Conservation (phyloP, 192 early-diverging fungal genomes). For the Coemansia furcata region DNA sequence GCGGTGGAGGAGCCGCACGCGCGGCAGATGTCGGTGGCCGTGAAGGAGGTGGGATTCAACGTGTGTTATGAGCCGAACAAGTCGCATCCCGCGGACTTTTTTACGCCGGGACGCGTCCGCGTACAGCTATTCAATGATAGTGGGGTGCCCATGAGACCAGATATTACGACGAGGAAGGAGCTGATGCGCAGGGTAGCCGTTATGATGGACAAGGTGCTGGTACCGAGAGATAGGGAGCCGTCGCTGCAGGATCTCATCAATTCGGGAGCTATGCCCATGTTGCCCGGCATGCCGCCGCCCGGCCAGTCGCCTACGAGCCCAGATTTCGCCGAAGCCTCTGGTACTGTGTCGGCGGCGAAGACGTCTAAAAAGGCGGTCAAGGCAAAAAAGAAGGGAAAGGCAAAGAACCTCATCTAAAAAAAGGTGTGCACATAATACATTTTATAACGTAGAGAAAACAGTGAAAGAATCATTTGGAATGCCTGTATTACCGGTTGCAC, state of each 20-base stretch:
- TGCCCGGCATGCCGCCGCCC: constrained; percentile 36
- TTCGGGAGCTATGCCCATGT: constrained; percentile 35
- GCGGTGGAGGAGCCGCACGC: constrained; percentile 61
- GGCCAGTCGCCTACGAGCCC: background rate
- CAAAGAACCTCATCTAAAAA: constrained; percentile 22
- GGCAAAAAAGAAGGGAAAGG: constrained; percentile 45
- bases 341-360: background rate
- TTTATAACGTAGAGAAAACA: background rate
- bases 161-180: constrained; percentile 57
- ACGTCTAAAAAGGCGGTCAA: constrained; percentile 37
- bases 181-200: constrained; percentile 23
- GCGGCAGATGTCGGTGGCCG: constrained; percentile 63
- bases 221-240: constrained; percentile 43
- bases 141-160: constrained; percentile 42
- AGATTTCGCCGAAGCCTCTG: background rate
- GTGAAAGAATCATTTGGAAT: background rate
- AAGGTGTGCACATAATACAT: background rate
- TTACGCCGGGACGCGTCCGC: constrained; percentile 66
- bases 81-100: constrained; percentile 68
- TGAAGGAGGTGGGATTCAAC: constrained; percentile 57
- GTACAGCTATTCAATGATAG: constrained; percentile 57
- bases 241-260: constrained; percentile 44
- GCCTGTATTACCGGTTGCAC: constrained; percentile 26
- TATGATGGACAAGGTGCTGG: constrained; percentile 18
- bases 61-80: constrained; percentile 67